Evolutionary conservation across 192 early-diverging fungal genomes (phyloP).

Genomic region (Haplosporangium gracile): DNA sequence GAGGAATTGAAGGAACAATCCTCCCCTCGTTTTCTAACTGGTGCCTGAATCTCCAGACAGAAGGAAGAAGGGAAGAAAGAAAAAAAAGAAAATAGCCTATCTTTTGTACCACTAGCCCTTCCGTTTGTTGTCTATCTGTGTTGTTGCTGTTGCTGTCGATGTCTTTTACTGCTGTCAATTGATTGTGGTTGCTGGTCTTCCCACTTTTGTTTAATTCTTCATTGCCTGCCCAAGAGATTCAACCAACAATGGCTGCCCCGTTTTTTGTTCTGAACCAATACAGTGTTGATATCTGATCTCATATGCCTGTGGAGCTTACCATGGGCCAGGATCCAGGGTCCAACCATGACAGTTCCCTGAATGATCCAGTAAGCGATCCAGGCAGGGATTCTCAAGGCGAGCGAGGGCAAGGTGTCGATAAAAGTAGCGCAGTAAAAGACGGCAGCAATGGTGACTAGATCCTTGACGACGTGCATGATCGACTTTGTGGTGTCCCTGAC

Average conservation of each 20-base stretch:
- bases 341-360: constrained; percentile 88
- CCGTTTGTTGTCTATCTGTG: background rate
- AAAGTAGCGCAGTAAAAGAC: constrained; percentile 78
- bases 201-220: too few species aligned
- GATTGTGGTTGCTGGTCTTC: background rate
- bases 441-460: constrained; percentile 76
- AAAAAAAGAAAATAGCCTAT: constrained; percentile 5
- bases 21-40: background rate
- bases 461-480: constrained; percentile 83
- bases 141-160: background rate
- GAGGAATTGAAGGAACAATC: background rate
- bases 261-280: background rate
- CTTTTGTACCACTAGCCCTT: background rate
- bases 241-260: background rate
- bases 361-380: constrained; percentile 89
- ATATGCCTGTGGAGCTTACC: constrained; percentile 43
- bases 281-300: background rate
- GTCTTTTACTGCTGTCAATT: background rate
- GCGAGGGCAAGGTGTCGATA: constrained; percentile 68
- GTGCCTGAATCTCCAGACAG: background rate
- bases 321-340: constrained; percentile 90
- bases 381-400: constrained; percentile 61
- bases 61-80: background rate
- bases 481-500: constrained; percentile 85
- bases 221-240: background rate